These are phyloP conservation scores for Blastobotrys chiropterorum DNA, from an alignment of 805 yeast species.

Conservation along the genomic window DNA sequence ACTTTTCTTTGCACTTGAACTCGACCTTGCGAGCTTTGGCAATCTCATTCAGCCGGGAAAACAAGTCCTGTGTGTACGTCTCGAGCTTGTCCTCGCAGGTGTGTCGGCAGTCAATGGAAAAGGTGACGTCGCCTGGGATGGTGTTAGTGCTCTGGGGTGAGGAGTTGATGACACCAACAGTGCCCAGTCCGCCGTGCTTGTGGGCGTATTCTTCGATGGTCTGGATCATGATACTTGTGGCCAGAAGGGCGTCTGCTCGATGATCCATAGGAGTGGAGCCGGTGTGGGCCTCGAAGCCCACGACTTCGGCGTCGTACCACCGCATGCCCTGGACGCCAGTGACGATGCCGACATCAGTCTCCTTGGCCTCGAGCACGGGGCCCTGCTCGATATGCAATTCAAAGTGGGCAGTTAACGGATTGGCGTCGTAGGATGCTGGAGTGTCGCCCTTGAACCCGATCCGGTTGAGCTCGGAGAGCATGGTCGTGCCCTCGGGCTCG, in stretches of 20 bases:
- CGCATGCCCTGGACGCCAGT: conserved; percentile 59
- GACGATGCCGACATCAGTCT: conserved; percentile 58
- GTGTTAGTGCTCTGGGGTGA: conserved; percentile 62
- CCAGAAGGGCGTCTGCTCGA: conserved; percentile 56
- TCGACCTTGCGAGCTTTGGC: conserved; percentile 8
- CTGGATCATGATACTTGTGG: conserved; percentile 52
- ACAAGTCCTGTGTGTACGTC: conserved; percentile 35
- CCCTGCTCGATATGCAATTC: conserved; percentile 77
- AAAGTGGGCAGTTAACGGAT: conserved; percentile 62
- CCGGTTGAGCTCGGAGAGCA: conserved; percentile 48
- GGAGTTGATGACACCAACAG: conserved; percentile 52
- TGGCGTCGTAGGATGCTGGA: conserved; percentile 42
- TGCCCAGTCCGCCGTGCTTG: conserved; percentile 46
- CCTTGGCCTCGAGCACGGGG: conserved; percentile 54
- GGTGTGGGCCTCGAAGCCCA: conserved; percentile 64
- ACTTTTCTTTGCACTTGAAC: conserved; percentile 36
- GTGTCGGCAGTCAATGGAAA: conserved; percentile 59
- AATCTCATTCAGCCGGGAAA: conserved; percentile 24
- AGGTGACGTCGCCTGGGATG: conserved; percentile 54
- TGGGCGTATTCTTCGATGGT: conserved; percentile 51
- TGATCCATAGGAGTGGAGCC: conserved; percentile 65
- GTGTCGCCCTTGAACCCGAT: conserved; percentile 57
- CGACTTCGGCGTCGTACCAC: conserved; percentile 54
- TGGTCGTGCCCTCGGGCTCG: conserved; percentile 40
- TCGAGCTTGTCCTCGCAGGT: conserved; percentile 39